Base-by-base conservation (phyloP, 176 grass and related monocot genomes). In the Luzula sylvatica region DNA sequence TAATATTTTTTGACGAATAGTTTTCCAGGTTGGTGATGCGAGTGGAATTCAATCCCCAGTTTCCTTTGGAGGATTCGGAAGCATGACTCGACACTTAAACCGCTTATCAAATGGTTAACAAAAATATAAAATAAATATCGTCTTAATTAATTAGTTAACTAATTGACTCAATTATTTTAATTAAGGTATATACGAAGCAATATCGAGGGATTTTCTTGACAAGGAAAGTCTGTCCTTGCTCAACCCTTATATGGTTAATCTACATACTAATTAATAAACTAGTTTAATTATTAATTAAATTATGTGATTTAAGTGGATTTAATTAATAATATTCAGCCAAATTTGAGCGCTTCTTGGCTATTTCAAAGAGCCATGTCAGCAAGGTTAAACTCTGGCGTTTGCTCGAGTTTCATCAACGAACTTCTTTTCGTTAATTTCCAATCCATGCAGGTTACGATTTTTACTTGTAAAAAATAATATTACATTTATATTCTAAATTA, bases 61-160 rank as follows among this genome's bases (percentile, higher is more conserved):
- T 71, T 96, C 84, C 25, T 96, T 96, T 82, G 90, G 90, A 60
- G 90, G 90, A 66, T 96, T 96, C 52, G 90, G 90, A 50, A 96
- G 90, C 65, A 71, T 96, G 70, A 86, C 77, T 1, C 83, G 90
- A 51, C 90, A 96, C 55, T 65, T 96, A 59, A 60, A 74, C 12
- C 90, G 84, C 38, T 65, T 96, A 29, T 86, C 90, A 55, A 82
- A 52, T 69, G 90, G 88, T 94, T n/a, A n/a, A n/a, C n/a, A 67
- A 21, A 50, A 35, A 1, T 35, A 18, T n/a, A n/a, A n/a, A n/a
- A 67, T 17, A 50, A 35, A 1, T 35, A 18, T 25, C 24, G 15
- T 11, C 19, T 65, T 15, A 22, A 16, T 50, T 29, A 16, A 13
- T 48, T 48, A 30, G 13, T 63, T 26, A 22, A 44, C 38, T 24